Percentiles rank a stretch among this genome's conserved stretches.
Evolutionary conservation across 768 basidiomycete genomes (phyloP).

Genomic region (Boletus eberwhitei): DNA sequence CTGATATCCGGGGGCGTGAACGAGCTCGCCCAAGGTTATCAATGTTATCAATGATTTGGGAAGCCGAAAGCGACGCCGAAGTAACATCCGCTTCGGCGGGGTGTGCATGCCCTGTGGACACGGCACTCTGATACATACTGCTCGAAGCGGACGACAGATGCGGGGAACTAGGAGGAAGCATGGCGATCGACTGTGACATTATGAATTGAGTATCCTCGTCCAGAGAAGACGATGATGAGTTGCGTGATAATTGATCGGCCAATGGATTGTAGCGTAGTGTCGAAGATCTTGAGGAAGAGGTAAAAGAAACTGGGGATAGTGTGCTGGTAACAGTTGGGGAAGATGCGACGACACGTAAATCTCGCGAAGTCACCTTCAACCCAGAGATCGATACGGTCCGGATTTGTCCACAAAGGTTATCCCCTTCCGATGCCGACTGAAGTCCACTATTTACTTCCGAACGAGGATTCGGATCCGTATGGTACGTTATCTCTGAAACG

Average conservation of each 20-base stretch:
- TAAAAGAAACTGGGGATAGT: constrained; percentile 26
- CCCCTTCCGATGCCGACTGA: constrained; percentile 14
- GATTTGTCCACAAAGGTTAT: constrained; percentile 21
- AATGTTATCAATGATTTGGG: not conserved
- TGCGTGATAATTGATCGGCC: constrained; percentile 34
- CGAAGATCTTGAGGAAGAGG: constrained; percentile 13
- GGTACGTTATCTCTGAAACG: constrained; percentile 57
- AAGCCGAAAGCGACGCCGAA: not conserved
- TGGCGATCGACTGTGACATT: constrained; percentile 75
- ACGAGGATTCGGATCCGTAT: constrained; percentile 32
- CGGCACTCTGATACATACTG: constrained; percentile 78
- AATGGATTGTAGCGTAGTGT: constrained; percentile 2
- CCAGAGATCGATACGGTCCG: constrained; percentile 58
- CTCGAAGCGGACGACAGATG: constrained; percentile 52
- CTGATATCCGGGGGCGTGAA: constrained; percentile 4
- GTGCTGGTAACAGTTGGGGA: constrained; percentile 22
- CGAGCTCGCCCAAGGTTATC: constrained; percentile 1
- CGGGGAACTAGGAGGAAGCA: constrained; percentile 47
- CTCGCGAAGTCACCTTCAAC: constrained; percentile 49
- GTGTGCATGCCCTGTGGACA: constrained; percentile 36
- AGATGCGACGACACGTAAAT: constrained; percentile 33
- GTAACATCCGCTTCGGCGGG: not conserved
- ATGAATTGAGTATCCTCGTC: constrained; percentile 62
- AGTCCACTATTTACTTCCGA: constrained; percentile 27
- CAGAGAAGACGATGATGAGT: constrained; percentile 56